phyloP scores from a whole-genome alignment of 495 filamentous ascomycete genomes.

The Polyplosphaeria fusca region DNA sequence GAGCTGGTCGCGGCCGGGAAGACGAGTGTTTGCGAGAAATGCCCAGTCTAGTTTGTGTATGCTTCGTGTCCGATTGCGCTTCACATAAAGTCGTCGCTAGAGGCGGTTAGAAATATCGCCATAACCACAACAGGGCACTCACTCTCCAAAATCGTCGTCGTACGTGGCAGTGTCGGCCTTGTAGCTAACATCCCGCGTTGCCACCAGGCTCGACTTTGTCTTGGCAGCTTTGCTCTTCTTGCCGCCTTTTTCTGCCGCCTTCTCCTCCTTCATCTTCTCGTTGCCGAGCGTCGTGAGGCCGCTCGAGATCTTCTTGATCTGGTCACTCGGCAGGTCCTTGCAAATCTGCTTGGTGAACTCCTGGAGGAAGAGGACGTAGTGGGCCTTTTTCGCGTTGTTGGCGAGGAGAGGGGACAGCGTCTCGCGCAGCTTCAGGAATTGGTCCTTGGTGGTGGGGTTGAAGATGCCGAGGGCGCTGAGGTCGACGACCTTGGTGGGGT shows the following conservation, averaged over 20 bases:
- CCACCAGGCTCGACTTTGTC: conserved; percentile 80
- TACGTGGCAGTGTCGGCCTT: conserved; percentile 70
- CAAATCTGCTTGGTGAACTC: conserved; percentile 84
- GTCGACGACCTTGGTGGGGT: conserved; percentile 77
- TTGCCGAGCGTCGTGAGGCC: conserved; percentile 81
- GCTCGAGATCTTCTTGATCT: conserved; percentile 93
- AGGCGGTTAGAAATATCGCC: conserved; percentile 6
- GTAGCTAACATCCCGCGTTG: conserved; percentile 59
- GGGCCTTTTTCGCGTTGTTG: conserved; percentile 76
- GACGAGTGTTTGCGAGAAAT: too few species aligned
- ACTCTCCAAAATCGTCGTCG: conserved; percentile 75
- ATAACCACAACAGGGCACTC: conserved; percentile 43
- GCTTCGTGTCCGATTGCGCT: too few species aligned
- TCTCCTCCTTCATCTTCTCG: conserved; percentile 99
- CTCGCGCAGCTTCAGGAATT: conserved; percentile 73
- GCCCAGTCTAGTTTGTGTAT: too few species aligned
- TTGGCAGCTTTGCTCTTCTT: conserved; percentile 97
- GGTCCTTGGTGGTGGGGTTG: conserved; percentile 79
- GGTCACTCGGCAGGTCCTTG: conserved; percentile 82
- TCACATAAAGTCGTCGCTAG: conserved; percentile 47
- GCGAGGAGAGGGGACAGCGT: conserved; percentile 71
- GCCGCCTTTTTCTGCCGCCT: conserved; percentile 84
- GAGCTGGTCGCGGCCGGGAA: too few species aligned
- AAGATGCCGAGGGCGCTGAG: conserved; percentile 76
- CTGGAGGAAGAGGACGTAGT: conserved; percentile 83